Percentiles rank a stretch among this genome's conserved stretches.
These are phyloP conservation scores for Sarocladiaceae sp. DNA, from an alignment of 2,329 filamentous ascomycete species.

Conservation along the genomic window DNA sequence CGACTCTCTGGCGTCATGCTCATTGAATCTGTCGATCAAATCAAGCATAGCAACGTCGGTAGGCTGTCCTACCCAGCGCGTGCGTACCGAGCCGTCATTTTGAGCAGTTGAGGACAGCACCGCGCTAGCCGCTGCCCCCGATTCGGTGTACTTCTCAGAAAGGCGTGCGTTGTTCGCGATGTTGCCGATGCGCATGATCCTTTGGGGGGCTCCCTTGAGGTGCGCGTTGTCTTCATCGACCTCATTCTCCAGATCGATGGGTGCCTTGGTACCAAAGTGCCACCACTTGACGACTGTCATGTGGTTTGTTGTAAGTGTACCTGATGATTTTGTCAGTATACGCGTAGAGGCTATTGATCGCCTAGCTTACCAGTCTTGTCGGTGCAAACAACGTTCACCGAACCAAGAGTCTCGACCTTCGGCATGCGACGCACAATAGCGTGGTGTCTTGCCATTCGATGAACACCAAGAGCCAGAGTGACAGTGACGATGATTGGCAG, in stretches of 20 bases:
- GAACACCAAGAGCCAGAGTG: conserved; percentile 87
- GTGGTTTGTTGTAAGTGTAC: conserved; percentile 93
- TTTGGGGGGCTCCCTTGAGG: conserved; percentile 54
- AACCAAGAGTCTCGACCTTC: conserved; percentile 94
- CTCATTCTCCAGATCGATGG: conserved; percentile 50
- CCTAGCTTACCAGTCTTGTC: conserved; percentile 90
- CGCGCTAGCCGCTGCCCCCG: conserved; percentile 63
- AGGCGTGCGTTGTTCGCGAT: conserved; percentile 93
- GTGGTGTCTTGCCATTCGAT: conserved; percentile 92
- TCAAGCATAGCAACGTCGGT: conserved; percentile 98
- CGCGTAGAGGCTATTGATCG: too few relatives aligned
- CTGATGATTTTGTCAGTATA: conserved; percentile 33
- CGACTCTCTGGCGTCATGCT: conserved; percentile 85
- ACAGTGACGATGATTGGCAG: conserved; percentile 98
- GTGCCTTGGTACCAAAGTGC: conserved; percentile 70
- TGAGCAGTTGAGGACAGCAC: conserved; percentile 77
- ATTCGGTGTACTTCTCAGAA: conserved; percentile 66
- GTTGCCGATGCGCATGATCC: conserved; percentile 87
- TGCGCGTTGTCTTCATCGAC: conserved; percentile 60
- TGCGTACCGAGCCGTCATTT: conserved; percentile 60
- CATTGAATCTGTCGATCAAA: conserved; percentile 82
- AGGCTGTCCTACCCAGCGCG: conserved; percentile 93
- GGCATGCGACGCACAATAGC: conserved; percentile 95
- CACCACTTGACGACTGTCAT: conserved; percentile 98
- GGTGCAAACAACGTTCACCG: conserved; percentile 99